Evolutionary conservation across 116 monocot genomes (phyloP).

Genomic region (Thalassia testudinum): DNA sequence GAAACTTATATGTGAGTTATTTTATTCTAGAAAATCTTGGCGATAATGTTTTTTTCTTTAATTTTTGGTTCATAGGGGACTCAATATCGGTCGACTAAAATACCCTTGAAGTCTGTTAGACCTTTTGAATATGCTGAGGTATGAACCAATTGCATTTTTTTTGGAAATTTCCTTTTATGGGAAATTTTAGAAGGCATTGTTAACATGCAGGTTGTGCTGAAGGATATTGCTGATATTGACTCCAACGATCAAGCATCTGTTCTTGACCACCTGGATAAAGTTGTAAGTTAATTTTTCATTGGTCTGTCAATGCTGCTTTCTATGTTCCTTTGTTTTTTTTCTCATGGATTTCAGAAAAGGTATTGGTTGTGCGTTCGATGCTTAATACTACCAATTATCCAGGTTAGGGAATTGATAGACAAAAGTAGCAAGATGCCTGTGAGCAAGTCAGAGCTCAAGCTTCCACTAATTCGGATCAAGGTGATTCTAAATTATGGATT

Average conservation of each 20-base stretch:
- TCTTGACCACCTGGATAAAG: slow-evolving; percentile 87
- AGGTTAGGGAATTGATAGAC: slow-evolving; percentile 83
- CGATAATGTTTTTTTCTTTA: too few species aligned
- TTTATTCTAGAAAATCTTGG: too few species aligned
- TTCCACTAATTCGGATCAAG: slow-evolving; percentile 91
- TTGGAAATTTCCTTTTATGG: too few species aligned
- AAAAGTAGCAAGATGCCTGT: slow-evolving; percentile 40
- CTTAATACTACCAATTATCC: background rate
- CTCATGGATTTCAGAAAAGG: background rate
- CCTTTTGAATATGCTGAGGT: slow-evolving; percentile 98
- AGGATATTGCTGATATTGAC: slow-evolving; percentile 86
- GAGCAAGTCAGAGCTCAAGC: slow-evolving; percentile 65
- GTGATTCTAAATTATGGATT: slow-evolving; percentile 14
- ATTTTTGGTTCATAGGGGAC: slow-evolving; percentile 49
- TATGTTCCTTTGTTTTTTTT: too few species aligned
- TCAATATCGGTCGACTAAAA: slow-evolving; percentile 91
- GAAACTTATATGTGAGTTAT: too few species aligned
- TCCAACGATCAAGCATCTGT: slow-evolving; percentile 90
- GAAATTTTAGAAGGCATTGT: background rate
- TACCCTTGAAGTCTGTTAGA: slow-evolving; percentile 90
- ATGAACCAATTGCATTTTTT: slow-evolving; percentile 2
- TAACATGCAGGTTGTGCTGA: slow-evolving; percentile 68
- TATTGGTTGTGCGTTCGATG: slow-evolving; percentile 9
- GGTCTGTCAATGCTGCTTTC: background rate
- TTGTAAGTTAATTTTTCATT: slow-evolving; percentile 34